phyloP scores from a whole-genome alignment of 441 rosid species.

The Bruguiera hainesii region DNA sequence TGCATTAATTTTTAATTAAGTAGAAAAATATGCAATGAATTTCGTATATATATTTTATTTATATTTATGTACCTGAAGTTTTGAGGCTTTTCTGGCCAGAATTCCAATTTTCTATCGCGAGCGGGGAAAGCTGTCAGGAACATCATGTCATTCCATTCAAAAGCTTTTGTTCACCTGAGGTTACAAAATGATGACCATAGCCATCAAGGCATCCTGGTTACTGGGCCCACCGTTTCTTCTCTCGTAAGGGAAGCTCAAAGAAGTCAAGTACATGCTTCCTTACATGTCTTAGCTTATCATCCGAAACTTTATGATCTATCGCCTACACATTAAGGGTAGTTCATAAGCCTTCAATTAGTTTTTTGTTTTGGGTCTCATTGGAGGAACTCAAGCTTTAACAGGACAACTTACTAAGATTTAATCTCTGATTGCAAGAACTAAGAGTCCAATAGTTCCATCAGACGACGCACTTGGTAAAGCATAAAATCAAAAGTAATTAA shows the following conservation, averaged over 20 bases:
- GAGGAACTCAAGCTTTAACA: too few species aligned
- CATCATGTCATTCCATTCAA: conserved; percentile 45
- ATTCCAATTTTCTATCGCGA: conserved; percentile 23
- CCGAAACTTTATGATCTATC: conserved; percentile 35
- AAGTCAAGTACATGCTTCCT: conserved; percentile 24
- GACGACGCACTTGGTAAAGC: too few species aligned
- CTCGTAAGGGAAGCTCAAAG: conserved; percentile 33
- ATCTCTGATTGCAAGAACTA: too few species aligned
- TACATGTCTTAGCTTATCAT: conserved; percentile 14
- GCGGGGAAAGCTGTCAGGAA: conserved; percentile 34
- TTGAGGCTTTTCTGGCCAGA: conserved; percentile 33
- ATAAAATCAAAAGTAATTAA: too few species aligned
- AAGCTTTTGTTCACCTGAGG: conserved; percentile 39
- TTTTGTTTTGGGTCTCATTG: too few species aligned
- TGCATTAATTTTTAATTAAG: too few species aligned
- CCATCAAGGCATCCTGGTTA: conserved; percentile 38
- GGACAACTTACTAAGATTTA: too few species aligned
- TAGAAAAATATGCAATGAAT: too few species aligned
- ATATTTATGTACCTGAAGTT: conserved; percentile 19
- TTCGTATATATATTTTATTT: too few species aligned
- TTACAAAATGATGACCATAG: conserved; percentile 42
- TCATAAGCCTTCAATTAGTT: too few species aligned
- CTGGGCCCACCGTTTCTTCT: conserved; percentile 36
- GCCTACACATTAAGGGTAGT: conserved; percentile 15
- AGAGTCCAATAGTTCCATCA: too few species aligned